phyloP scores from a whole-genome alignment of 208 protist genomes.

The Strigomonas culicis region DNA sequence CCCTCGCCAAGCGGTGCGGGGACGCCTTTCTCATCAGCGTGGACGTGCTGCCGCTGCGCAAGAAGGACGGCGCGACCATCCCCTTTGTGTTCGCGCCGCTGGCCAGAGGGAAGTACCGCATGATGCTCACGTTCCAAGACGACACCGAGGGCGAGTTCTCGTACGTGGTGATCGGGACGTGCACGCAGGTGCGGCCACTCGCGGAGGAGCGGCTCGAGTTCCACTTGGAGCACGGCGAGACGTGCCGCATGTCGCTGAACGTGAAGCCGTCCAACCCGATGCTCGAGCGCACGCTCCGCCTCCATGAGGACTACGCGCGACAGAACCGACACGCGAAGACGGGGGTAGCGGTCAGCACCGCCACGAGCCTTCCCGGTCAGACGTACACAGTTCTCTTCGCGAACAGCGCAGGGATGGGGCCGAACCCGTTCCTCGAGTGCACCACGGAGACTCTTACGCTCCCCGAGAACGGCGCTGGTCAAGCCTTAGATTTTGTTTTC shows the following conservation, averaged over 20 bases:
- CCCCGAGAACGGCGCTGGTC: slow-evolving; percentile 9
- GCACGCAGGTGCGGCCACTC: slow-evolving; percentile 39
- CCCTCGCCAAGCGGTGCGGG: slow-evolving; percentile 21
- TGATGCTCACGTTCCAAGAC: slow-evolving; percentile 82
- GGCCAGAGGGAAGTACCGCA: slow-evolving; percentile 65
- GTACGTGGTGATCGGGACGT: slow-evolving; percentile 67
- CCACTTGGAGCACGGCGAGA: slow-evolving; percentile 67
- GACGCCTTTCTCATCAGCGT: slow-evolving; percentile 63
- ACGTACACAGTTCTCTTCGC: slow-evolving; percentile 60
- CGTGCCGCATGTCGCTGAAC: slow-evolving; percentile 29
- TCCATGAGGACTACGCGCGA: slow-evolving; percentile 64
- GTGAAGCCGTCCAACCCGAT: slow-evolving; percentile 50
- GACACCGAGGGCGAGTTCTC: slow-evolving; percentile 89
- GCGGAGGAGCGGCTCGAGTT: slow-evolving; percentile 40
- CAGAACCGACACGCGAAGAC: slow-evolving; percentile 13
- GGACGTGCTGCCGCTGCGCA: slow-evolving; percentile 71
- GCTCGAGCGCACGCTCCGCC: slow-evolving; percentile 64
- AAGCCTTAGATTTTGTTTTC: slow-evolving; percentile 56
- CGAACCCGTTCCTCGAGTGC: slow-evolving; percentile 79
- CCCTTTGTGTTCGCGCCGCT: slow-evolving; percentile 83
- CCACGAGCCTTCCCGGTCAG: slow-evolving; percentile 18
- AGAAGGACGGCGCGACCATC: slow-evolving; percentile 59
- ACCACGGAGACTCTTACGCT: slow-evolving; percentile 22
- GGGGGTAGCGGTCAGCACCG: slow-evolving; percentile 15
- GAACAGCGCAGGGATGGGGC: slow-evolving; percentile 66